phyloP scores from a whole-genome alignment of 164 flowering plant species.

The Annona cherimola region DNA sequence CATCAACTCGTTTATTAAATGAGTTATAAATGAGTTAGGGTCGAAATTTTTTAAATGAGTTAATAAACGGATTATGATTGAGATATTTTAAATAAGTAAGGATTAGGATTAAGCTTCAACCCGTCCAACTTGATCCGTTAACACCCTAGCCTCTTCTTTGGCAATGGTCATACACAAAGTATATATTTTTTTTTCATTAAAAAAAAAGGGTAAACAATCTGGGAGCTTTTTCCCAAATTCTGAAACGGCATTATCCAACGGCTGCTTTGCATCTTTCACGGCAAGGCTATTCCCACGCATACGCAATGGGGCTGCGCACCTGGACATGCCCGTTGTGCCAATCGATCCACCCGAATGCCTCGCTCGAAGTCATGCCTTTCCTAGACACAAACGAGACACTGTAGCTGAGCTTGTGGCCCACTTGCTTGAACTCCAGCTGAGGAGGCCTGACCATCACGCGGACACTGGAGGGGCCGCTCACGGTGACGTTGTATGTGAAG shows the following conservation, averaged over 20 bases:
- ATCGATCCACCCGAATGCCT: conserved; percentile 47
- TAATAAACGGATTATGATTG: too few species aligned
- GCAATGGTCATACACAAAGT: too few species aligned
- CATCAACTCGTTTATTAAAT: too few species aligned
- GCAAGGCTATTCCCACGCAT: conserved; percentile 36
- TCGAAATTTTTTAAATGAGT: too few species aligned
- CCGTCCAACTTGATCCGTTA: too few species aligned
- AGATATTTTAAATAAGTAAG: too few species aligned
- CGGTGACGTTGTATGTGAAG: conserved; percentile 38
- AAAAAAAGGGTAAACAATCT: not conserved
- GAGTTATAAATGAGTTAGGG: too few species aligned
- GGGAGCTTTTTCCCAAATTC: not conserved
- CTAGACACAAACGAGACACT: conserved; percentile 55
- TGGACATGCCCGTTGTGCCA: conserved; percentile 55
- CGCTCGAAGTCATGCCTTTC: conserved; percentile 14
- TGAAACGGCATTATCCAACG: not conserved
- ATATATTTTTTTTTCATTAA: too few species aligned
- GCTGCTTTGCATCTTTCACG: not conserved
- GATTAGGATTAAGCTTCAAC: too few species aligned
- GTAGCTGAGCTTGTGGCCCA: conserved; percentile 56
- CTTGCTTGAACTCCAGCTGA: conserved; percentile 43
- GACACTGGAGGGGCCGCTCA: conserved; percentile 42
- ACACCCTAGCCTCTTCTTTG: too few species aligned
- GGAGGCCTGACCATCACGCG: conserved; percentile 51
- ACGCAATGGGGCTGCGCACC: conserved; percentile 71